phyloP scores from a whole-genome alignment of 129 eudicot genomes.

The Helianthus tuberosus region DNA sequence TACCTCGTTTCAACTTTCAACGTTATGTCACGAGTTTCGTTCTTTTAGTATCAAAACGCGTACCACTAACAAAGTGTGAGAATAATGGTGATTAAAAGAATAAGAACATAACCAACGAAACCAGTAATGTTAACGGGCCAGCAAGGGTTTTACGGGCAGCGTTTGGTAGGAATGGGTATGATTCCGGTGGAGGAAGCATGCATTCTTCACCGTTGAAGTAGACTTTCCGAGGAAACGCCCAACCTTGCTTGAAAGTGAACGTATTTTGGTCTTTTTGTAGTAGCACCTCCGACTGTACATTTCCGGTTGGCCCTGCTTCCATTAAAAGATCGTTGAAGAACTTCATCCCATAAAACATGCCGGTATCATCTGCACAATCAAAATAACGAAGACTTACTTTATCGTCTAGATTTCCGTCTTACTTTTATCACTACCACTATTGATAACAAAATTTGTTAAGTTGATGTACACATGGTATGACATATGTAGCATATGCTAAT shows the following conservation, averaged over 20 bases:
- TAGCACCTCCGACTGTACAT: constrained; percentile 67
- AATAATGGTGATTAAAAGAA: constrained; percentile 12
- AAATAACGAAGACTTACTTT: constrained; percentile 10
- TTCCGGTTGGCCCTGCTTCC: constrained; percentile 80
- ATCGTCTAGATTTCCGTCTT: no score
- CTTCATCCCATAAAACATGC: constrained; percentile 79
- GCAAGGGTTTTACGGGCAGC: constrained; percentile 40
- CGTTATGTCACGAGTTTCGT: no score
- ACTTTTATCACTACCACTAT: no score
- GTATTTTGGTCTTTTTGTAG: constrained; percentile 72
- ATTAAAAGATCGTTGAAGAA: constrained; percentile 73
- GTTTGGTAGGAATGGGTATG: constrained; percentile 75
- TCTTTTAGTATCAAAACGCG: no score
- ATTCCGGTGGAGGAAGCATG: constrained; percentile 72
- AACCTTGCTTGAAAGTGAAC: constrained; percentile 69
- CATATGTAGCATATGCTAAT: no score
- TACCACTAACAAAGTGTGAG: no score
- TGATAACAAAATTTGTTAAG: no score
- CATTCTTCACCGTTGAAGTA: constrained; percentile 88
- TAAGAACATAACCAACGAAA: constrained; percentile 32
- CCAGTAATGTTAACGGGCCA: constrained; percentile 22
- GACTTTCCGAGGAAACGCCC: constrained; percentile 79
- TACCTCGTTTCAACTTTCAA: no score
- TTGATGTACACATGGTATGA: no score
- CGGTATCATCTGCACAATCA: constrained; percentile 64